Evolutionary conservation across 2,329 filamentous ascomycete species (phyloP), one percentile per base, ranked within the genome.

Genomic region (Exophiala dermatitidis): DNA sequence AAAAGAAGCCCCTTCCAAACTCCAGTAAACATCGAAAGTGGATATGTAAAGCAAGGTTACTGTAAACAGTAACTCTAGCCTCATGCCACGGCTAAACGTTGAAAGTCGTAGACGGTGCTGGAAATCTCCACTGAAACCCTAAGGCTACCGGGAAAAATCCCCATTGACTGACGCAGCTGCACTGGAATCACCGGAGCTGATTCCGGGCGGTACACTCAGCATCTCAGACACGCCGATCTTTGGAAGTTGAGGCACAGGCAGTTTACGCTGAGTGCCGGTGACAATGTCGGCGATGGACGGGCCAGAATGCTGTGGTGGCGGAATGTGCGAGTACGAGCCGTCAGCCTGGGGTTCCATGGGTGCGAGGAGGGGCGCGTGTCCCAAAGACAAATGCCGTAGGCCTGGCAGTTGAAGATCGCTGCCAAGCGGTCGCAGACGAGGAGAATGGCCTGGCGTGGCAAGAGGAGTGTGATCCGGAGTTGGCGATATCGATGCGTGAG

Each of bases 391-490:
- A 63, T 86, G 81, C 58, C 93, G 85, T 63, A 98, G 83, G 41
- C 88, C 89, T 32, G 93, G 91, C 50, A 97, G 77, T 69, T 96
- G 90, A 63, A 91, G 78, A 61, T 86, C 83, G 58, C 78, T 75
- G 52, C 78, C 81, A 66, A 87, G 85, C 2, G 91, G 88, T 56
- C 90, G 81, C 62, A 98, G 78, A 41, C 93, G 88, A 48, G 93
- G 93, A 12, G 90, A 96, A 71, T 97, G 93, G 41, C 90, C 91
- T 3, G 91, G 91, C 3, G 91, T 98, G 30, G 90, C 91, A 52
- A 97, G 83, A n/a, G 91, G 91, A n/a, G 93, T 97, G 75, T 96
- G 90, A 66, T 97, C 91, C 7, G 91, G 93, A 1, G 91, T 98
- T 3, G 91, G 93, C 6, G 91, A 97, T 44, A 91, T 80, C 7